A percentile compares a stretch with the other conserved stretches of the same genome.
These are phyloP conservation scores for Lagerstroemia fauriei DNA, from an alignment of 441 rosid genomes.

Conservation along the genomic window DNA sequence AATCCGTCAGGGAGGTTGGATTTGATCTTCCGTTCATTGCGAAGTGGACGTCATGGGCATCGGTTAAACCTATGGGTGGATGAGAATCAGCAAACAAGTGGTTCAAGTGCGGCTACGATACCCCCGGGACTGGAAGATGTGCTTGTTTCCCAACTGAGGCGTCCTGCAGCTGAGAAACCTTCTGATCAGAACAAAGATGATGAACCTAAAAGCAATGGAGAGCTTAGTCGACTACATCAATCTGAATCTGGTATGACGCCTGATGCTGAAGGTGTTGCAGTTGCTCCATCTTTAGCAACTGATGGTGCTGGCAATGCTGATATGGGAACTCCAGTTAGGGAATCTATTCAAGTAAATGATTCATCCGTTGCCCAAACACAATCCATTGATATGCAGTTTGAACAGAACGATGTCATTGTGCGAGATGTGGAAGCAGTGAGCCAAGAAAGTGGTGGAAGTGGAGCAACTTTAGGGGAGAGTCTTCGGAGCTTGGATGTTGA, in stretches of 20 bases:
- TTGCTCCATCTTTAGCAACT: constrained; percentile 39
- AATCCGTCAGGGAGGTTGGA: constrained; percentile 63
- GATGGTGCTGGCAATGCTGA: constrained; percentile 56
- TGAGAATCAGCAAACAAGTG: constrained; percentile 78
- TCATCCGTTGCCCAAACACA: constrained; percentile 47
- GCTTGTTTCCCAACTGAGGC: constrained; percentile 86
- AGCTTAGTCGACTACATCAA: constrained; percentile 49
- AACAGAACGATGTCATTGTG: constrained; percentile 75
- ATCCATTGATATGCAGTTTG: constrained; percentile 87
- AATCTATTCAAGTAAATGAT: constrained; percentile 45
- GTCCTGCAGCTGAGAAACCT: constrained; percentile 62
- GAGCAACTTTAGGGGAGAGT: constrained; percentile 97
- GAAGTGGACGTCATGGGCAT: constrained; percentile 87
- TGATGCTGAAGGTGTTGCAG: constrained; percentile 50
- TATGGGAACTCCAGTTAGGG: constrained; percentile 47
- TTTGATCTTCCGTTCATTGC: constrained; percentile 82
- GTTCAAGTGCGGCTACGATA: constrained; percentile 66
- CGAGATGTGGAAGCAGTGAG: constrained; percentile 98
- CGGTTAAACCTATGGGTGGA: constrained; percentile 94
- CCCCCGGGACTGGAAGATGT: constrained; percentile 95
- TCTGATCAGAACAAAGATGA: constrained; percentile 52
- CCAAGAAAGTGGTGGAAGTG: constrained; percentile 98
- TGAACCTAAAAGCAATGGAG: constrained; percentile 57
- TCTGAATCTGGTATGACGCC: constrained; percentile 48
- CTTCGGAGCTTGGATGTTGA: constrained; percentile 98